These are phyloP conservation scores for Coniochaeta sp. DNA, from an alignment of 2,329 filamentous ascomycete species.

Conservation along the genomic window DNA sequence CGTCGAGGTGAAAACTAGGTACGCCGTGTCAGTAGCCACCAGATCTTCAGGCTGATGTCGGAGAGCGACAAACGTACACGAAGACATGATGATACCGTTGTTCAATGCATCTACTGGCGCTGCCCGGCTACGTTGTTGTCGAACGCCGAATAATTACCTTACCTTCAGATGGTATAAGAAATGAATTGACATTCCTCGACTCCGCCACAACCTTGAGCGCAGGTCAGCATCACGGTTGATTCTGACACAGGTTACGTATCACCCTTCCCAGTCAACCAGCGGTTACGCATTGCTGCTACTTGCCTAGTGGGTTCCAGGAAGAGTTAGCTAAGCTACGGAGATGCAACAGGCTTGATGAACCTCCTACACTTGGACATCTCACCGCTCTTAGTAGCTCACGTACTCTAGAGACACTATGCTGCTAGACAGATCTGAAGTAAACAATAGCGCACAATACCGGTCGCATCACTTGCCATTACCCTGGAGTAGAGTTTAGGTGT, in stretches of 20 bases:
- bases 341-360: too few relatives aligned
- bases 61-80: not conserved
- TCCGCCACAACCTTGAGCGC: not conserved
- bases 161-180: not conserved
- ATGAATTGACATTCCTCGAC: not conserved
- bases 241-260: conserved; percentile 7
- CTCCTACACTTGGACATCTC: too few relatives aligned
- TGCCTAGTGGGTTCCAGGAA: too few relatives aligned
- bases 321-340: too few relatives aligned
- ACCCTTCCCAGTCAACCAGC: not conserved
- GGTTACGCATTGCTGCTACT: not conserved
- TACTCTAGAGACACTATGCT: too few relatives aligned
- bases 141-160: too few relatives aligned
- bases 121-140: not conserved
- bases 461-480: too few relatives aligned
- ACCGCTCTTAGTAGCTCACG: too few relatives aligned
- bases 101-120: not conserved
- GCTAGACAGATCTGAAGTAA: too few relatives aligned
- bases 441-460: too few relatives aligned
- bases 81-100: not conserved
- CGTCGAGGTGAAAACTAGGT: conserved; percentile 34
- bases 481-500: too few relatives aligned
- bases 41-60: not conserved
- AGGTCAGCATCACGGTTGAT: not conserved
- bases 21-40: not conserved